phyloP scores from a whole-genome alignment of 306 rosid species.

The Lathyrus oleraceus region DNA sequence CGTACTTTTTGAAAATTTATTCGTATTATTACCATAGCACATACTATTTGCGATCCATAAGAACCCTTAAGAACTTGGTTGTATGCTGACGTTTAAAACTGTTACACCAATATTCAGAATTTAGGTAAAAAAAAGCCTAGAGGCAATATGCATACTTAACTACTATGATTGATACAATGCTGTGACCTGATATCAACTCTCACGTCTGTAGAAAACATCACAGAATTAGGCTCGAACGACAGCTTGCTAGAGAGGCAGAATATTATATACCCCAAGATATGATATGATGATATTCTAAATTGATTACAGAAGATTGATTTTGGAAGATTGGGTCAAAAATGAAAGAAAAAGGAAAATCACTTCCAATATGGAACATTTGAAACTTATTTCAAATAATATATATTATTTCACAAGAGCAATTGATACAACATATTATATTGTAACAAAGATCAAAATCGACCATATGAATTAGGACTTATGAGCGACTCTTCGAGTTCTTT shows the following conservation, averaged over 20 bases:
- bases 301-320: conserved; percentile 16
- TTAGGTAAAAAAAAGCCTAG: neutral
- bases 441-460: conserved; percentile 62
- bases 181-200: neutral
- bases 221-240: neutral
- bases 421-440: conserved; percentile 45
- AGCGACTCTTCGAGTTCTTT: conserved; percentile 92
- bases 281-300: conserved; percentile 7
- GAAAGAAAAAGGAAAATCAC: conserved; percentile 20
- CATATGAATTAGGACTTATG: conserved; percentile 66
- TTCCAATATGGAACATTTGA: conserved; percentile 30
- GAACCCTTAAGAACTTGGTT: neutral
- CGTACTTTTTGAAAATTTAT: neutral
- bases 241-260: neutral
- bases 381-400: conserved; percentile 36
- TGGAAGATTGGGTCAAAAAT: neutral
- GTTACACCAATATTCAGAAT: neutral
- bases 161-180: neutral
- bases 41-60: neutral
- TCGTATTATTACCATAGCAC: neutral
- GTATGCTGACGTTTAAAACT: neutral
- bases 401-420: conserved; percentile 38
- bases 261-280: neutral
- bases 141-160: neutral
- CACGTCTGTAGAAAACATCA: neutral